These are phyloP conservation scores for Xylariales sp. DNA, from an alignment of 2,329 filamentous ascomycete genomes.

Conservation along the genomic window DNA sequence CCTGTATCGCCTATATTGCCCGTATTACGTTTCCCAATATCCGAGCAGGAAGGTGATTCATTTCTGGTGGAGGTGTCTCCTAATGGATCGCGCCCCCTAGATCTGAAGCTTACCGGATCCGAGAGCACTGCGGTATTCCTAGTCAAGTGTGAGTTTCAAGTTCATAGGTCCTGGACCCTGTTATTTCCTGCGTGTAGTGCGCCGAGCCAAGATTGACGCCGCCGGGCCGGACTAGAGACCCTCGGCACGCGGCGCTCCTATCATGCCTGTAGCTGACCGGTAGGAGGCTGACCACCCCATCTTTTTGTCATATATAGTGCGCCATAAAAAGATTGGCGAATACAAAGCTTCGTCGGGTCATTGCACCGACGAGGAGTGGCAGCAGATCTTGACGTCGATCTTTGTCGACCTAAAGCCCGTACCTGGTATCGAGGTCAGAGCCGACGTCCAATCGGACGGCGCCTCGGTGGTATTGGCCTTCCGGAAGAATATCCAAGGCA, in stretches of 20 bases:
- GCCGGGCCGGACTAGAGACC: slow-evolving; percentile 29
- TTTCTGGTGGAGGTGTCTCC: slow-evolving; percentile 71
- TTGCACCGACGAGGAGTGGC: slow-evolving; percentile 75
- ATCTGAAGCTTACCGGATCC: slow-evolving; percentile 75
- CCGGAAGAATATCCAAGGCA: slow-evolving; percentile 73
- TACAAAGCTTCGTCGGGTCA: slow-evolving; percentile 65
- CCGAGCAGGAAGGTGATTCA: slow-evolving; percentile 62
- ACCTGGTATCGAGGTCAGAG: slow-evolving; percentile 68
- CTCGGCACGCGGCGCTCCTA: slow-evolving; percentile 43
- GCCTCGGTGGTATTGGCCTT: slow-evolving; percentile 70
- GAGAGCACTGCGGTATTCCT: slow-evolving; percentile 73
- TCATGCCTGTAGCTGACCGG: slow-evolving; percentile 32
- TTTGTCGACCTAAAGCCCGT: slow-evolving; percentile 63
- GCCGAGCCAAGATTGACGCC: slow-evolving; percentile 31
- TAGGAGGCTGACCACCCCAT: slow-evolving; percentile 39
- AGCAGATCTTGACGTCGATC: slow-evolving; percentile 66
- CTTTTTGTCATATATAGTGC: slow-evolving; percentile 57
- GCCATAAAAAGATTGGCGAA: slow-evolving; percentile 64
- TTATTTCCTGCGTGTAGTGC: slow-evolving; percentile 19
- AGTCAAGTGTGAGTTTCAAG: slow-evolving; percentile 62
- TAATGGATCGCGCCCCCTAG: slow-evolving; percentile 64
- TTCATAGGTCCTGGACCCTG: slow-evolving; percentile 13
- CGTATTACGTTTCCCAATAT: slow-evolving; percentile 70
- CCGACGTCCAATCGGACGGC: slow-evolving; percentile 64
- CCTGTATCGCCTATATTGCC: slow-evolving; percentile 57